A percentile compares a stretch with the other conserved stretches of the same genome.
Conservation (phyloP, 2,329 filamentous ascomycete species). For the Paecilomyces niveus region DNA sequence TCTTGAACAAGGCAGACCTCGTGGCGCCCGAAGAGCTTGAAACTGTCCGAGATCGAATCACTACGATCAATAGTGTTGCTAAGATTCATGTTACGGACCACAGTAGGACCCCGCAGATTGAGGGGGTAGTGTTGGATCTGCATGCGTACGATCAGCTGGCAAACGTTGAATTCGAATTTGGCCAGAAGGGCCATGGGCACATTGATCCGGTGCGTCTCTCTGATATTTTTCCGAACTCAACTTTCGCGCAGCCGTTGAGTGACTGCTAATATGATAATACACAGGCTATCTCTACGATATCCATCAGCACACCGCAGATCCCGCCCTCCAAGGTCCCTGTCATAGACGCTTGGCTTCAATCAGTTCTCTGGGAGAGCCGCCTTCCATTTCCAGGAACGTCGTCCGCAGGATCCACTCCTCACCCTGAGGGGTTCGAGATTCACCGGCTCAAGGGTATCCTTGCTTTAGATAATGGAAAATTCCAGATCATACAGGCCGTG, state of each 20-base stretch:
- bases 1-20: slow-evolving; percentile 90
- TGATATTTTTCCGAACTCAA: not conserved
- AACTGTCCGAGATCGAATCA: slow-evolving; percentile 62
- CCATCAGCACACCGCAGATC: slow-evolving; percentile 61
- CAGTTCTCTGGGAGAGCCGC: slow-evolving; percentile 68
- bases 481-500: slow-evolving; percentile 83
- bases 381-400: slow-evolving; percentile 15
- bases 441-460: slow-evolving; percentile 83
- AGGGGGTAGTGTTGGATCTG: slow-evolving; percentile 80
- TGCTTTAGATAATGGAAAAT: slow-evolving; percentile 54
- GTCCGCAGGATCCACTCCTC: slow-evolving; percentile 10
- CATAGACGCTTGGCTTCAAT: slow-evolving; percentile 76
- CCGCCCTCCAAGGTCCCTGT: slow-evolving; percentile 48
- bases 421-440: slow-evolving; percentile 58
- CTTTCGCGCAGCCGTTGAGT: slow-evolving; percentile 7
- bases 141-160: slow-evolving; percentile 86
- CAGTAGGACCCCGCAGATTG: slow-evolving; percentile 71
- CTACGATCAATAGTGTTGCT: slow-evolving; percentile 83
- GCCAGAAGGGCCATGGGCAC: slow-evolving; percentile 76
- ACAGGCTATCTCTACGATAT: slow-evolving; percentile 76
- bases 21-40: slow-evolving; percentile 64
- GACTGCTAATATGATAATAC: not conserved
- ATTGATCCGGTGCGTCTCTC: slow-evolving; percentile 65
- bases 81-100: slow-evolving; percentile 75
- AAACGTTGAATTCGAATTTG: slow-evolving; percentile 54